Evolutionary conservation across 192 early-diverging fungal species (phyloP), one percentile per base, ranked within the genome.

Genomic region (Fimicolochytrium jonesii): DNA sequence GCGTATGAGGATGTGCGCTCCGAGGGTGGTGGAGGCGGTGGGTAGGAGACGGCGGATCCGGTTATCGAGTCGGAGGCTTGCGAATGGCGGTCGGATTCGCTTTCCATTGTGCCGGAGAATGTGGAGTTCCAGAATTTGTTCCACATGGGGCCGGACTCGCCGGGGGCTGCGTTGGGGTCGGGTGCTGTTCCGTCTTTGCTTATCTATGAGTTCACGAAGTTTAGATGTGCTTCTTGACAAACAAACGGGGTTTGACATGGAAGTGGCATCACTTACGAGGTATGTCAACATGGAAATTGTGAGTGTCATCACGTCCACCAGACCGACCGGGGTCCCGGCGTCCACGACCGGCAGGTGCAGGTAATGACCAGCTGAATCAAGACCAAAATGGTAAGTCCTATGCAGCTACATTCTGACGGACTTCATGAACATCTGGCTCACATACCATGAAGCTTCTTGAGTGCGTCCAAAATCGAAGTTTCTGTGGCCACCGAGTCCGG

Each of bases 341-440:
- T 78, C 76, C 4, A 75, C 63, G 18, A 75, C 76, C 3, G 76
- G 76, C n/a, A 78, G 51, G 44, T 78, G 76, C n/a, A 75, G 52
- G 50, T 72, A 78, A 45, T 73, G 69, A 9, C 76, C 76, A 11
- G 63, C 71, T 71, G 28, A 23, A 41, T 11, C 23, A 39, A 59
- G 2, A 15, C 53, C 7, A 55, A 35, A 55, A 55, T 35, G 29
- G 32, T 33, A 55, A 55, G 53, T 55, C 6, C 9, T n/a, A 31
- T 30, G 35, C 20, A 9, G 7, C 7, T 10, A 36, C 13, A 55
- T 55, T 9, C 9, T 35, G 32, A n/a, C 7, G 13, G 6, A 48
- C 46, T 6, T 13, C 9, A 37, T 36, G 17, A 29, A 6, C 9
- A 15, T 9, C n/a, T n/a, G n/a, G n/a, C n/a, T n/a, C n/a, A n/a